Conservation (phyloP, 306 rosid genomes). For the Hippophae gyantsensis region DNA sequence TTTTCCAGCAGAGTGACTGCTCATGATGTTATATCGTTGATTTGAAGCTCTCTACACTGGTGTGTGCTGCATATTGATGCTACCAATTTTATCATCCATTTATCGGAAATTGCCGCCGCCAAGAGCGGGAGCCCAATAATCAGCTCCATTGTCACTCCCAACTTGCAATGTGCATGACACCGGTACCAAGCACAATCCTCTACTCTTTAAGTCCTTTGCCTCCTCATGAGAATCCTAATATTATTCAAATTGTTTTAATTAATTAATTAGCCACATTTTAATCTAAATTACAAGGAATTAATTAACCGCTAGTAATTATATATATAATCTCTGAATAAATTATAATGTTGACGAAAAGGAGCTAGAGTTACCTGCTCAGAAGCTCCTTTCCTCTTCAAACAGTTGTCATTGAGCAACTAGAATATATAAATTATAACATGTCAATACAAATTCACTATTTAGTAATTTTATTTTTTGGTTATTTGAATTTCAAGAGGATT, state of each 20-base stretch:
- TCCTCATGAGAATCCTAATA: slow-evolving; percentile 51
- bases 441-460: slow-evolving; percentile 2
- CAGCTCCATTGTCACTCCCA: slow-evolving; percentile 95
- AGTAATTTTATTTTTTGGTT: too few relatives aligned
- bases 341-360: too few relatives aligned
- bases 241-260: background rate
- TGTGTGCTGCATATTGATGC: slow-evolving; percentile 13
- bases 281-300: background rate
- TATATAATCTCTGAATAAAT: too few relatives aligned
- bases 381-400: slow-evolving; percentile 68
- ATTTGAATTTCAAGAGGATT: too few relatives aligned
- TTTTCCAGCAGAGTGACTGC: slow-evolving; percentile 87
- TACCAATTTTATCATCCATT: background rate
- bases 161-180: slow-evolving; percentile 92
- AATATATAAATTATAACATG: slow-evolving; percentile 15
- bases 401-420: slow-evolving; percentile 64
- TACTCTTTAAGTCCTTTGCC: slow-evolving; percentile 67
- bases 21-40: slow-evolving; percentile 92
- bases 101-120: slow-evolving; percentile 63
- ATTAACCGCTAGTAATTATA: too few relatives aligned
- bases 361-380: slow-evolving; percentile 6
- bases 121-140: slow-evolving; percentile 93
- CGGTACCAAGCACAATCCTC: slow-evolving; percentile 94
- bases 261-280: background rate
- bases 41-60: slow-evolving; percentile 19